phyloP scores from a whole-genome alignment of 495 filamentous ascomycete species.

The Rostrohypoxylon terebratum region DNA sequence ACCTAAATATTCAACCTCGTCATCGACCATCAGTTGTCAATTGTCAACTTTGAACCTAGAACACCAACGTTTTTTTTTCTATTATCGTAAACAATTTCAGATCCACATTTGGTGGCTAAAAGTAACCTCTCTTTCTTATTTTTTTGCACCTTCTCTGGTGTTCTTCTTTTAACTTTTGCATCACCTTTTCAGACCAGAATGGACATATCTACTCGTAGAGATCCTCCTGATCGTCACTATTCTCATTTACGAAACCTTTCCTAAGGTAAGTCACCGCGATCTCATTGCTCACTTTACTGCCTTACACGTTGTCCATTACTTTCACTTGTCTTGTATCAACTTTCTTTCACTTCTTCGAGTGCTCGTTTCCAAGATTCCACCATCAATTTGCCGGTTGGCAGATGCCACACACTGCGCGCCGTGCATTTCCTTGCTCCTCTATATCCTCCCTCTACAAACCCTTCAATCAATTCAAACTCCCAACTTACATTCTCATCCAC shows the following conservation, averaged over 20 bases:
- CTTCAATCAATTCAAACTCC: too few species aligned
- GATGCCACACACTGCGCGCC: neutral
- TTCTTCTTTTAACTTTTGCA: neutral
- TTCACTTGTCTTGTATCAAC: too few species aligned
- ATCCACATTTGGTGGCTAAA: neutral
- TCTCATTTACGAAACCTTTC: neutral
- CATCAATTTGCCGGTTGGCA: neutral
- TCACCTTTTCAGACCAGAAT: neutral
- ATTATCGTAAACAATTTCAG: neutral
- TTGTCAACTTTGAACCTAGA: neutral
- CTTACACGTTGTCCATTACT: neutral
- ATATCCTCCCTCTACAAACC: neutral
- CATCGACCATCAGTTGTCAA: constrained; percentile 1
- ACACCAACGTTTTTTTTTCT: too few species aligned
- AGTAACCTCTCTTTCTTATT: neutral
- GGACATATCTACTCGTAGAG: neutral
- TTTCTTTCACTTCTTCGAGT: neutral
- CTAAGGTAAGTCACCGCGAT: neutral
- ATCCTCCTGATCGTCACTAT: neutral
- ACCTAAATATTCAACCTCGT: constrained; percentile 17
- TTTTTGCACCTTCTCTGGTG: neutral
- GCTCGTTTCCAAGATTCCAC: neutral
- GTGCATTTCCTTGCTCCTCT: neutral
- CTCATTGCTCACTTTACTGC: neutral
- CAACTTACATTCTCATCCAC: neutral